Evolutionary conservation across 2,329 filamentous ascomycete genomes (phyloP), one percentile per base, ranked within the genome.

Genomic region (Talaromyces sp.): DNA sequence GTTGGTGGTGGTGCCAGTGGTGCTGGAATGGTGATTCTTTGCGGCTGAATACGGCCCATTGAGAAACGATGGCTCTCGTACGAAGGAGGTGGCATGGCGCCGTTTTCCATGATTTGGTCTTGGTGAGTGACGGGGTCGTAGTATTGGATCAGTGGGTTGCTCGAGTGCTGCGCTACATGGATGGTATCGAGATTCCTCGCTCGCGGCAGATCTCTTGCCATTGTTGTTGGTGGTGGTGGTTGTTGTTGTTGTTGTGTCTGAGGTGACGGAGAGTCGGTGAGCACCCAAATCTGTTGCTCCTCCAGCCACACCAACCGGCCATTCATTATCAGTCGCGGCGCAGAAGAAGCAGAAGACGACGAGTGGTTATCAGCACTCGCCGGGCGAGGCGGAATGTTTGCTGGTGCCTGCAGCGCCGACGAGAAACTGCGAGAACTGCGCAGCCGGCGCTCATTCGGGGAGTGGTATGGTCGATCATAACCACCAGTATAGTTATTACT

Each of bases 261-360:
- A 5, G 51, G 29, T n/a, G 17, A 12, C 14, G 41, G 54, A 24
- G 51, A 24, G 14, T 58, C 59, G 1, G 55, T 17, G 14, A 55
- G 59, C 7, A 69, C 61, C 72, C 72, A 74, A 35, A 68, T 62
- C 43, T 66, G 65, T 57, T 70, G 66, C 7, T 66, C 62, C 12
- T 74, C 71, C 1, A 69, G 54, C 72, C 72, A 74, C 19, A 70
- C 61, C 12, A 74, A 66, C 2, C 64, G 64, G 8, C 57, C 61
- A 26, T 62, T 67, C 43, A 26, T 63, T 5, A 63, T 21, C 17
- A 56, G 19, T 52, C 51, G 53, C 32, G 54, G 50, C 31, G 59
- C 50, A 2, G 59, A 31, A 11, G 38, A n/a, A 6, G 59, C 50
- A 2, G 59, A 31, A 11, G 38, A n/a, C 6, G 21, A 29, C 24